Base-by-base conservation (phyloP, 108 stramenopile species). In the Cyclostephanos tholiformis region DNA sequence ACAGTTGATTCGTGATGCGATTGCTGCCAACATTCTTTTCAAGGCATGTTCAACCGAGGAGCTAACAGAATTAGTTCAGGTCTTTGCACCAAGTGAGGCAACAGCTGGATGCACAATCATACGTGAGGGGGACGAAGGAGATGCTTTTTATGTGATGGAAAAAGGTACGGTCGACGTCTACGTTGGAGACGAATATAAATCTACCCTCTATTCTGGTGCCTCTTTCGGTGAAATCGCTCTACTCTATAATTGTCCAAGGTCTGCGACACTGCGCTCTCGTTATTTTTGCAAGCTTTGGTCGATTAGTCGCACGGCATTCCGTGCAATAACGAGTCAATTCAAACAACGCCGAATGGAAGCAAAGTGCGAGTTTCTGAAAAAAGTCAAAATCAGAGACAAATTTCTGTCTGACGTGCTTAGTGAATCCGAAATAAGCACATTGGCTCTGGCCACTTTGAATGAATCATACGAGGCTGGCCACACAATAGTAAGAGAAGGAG, bases 201-300 rank as follows among this genome's bases (percentile, higher is more conserved):
- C 43, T 38, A 76, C 67, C 22, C 10, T 79, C 41, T 57, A 68
- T 46, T 50, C 67, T 35, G 83, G 82, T 10, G 53, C 70, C 38
- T 79, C 84, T 39, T 93, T 95, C 63, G 94, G 94, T 38, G 94
- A 95, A 87, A 86, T 95, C 30, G 89, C 92, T 19, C 72, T 95
- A 20, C 64, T 95, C 77, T 94, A 94, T 75, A 87, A 87, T 62
- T 89, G 80, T 52, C 90, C 94, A 14, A 76, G 91, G 17, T 80
- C 87, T 30, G 94, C 92, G 11, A 88, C 90, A 50, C 62, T 91
- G 58, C 80, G 86, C 48, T 75, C 90, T 22, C 61, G 75, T 12
- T 43, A 52, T 11, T 87, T 79, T 41, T 86, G 87, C 53, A 75
- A 75, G 48, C 41, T 89, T 11, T 90, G 89, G 89, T 75, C 68